Conservation (phyloP, 768 basidiomycete species). For the Boletus pseudopeckii region DNA sequence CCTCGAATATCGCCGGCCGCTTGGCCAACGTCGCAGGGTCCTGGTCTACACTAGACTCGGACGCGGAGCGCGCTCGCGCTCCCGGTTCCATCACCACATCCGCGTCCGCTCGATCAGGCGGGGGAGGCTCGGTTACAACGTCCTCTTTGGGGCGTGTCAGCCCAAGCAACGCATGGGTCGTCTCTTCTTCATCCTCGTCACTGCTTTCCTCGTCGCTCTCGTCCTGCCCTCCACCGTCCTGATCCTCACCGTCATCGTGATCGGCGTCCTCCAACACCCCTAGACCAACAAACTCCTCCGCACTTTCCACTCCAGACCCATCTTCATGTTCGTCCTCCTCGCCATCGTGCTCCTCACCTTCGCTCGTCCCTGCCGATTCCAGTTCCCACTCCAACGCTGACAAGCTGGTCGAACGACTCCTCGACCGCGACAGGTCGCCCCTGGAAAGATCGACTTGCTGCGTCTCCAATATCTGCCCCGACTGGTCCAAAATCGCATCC, state of each 20-base stretch:
- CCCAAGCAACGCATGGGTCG: constrained; percentile 29
- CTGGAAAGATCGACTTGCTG: constrained; percentile 70
- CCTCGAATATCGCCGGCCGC: constrained; percentile 4
- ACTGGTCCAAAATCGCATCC: constrained; percentile 87
- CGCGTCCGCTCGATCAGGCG: background rate
- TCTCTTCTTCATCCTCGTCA: constrained; percentile 33
- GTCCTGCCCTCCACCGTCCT: constrained; percentile 21
- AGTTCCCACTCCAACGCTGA: constrained; percentile 30
- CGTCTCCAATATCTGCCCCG: constrained; percentile 79
- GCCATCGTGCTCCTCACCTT: constrained; percentile 19
- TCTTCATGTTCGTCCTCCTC: constrained; percentile 25
- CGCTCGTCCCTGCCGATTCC: constrained; percentile 14
- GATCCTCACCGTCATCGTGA: background rate
- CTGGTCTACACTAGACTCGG: constrained; percentile 6
- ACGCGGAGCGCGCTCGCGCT: constrained; percentile 5
- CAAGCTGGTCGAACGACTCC: constrained; percentile 58
- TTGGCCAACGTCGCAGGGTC: background rate
- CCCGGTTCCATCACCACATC: constrained; percentile 1
- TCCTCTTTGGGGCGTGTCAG: constrained; percentile 2
- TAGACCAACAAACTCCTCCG: constrained; percentile 40
- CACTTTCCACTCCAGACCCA: constrained; percentile 24
- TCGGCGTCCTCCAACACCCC: constrained; percentile 14
- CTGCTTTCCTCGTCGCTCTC: constrained; percentile 41
- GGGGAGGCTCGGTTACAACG: background rate
- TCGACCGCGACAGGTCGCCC: constrained; percentile 42